These are phyloP conservation scores for Pleurotus pulmonarius DNA, from an alignment of 768 basidiomycete species.

Conservation along the genomic window DNA sequence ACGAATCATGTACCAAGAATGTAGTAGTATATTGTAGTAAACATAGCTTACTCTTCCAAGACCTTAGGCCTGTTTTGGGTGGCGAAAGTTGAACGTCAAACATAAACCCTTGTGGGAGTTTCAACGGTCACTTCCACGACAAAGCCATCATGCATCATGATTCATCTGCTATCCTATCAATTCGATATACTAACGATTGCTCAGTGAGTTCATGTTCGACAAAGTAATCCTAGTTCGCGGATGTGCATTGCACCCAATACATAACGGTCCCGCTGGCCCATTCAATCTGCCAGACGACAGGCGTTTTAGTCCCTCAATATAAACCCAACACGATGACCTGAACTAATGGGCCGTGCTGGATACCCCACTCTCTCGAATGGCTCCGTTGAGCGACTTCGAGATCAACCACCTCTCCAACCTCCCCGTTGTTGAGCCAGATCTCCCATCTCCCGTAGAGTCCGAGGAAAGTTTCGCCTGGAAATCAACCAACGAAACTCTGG, in stretches of 20 bases:
- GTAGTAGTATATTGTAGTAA: no score
- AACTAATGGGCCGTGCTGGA: not conserved
- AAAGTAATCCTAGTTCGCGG: not conserved
- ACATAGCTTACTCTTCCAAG: no score
- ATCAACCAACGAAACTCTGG: constrained; percentile 2
- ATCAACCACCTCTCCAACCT: constrained; percentile 4
- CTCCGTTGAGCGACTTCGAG: constrained; percentile 8
- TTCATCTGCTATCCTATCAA: no score
- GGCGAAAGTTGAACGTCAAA: no score
- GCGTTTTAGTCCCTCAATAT: not conserved
- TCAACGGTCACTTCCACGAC: no score
- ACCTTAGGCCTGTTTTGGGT: no score
- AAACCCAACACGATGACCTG: not conserved
- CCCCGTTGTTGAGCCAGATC: constrained; percentile 3
- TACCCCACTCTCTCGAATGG: constrained; percentile 6
- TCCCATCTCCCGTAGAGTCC: not conserved
- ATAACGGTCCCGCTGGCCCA: not conserved
- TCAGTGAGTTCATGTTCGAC: no score
- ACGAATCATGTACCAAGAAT: no score
- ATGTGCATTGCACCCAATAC: not conserved
- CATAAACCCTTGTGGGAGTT: no score
- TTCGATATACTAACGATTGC: no score
- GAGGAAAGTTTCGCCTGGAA: constrained; percentile 6
- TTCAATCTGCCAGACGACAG: not conserved
- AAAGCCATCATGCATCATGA: no score